Percentiles rank a stretch among this genome's conserved stretches.
These are phyloP conservation scores for Trifolium repens DNA, from an alignment of 306 rosid genomes.

Conservation along the genomic window DNA sequence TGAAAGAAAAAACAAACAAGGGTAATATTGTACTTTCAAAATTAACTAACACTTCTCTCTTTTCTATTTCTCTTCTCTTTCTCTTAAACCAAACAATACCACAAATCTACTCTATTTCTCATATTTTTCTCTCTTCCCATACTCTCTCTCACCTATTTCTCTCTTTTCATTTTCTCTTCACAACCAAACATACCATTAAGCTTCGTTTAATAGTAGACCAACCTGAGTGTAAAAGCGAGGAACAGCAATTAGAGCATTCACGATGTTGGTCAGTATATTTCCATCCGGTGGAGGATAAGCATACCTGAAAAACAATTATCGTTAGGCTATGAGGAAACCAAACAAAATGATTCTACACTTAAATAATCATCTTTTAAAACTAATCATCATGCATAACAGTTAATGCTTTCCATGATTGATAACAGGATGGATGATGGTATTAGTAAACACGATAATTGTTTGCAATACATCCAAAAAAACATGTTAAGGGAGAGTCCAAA, in stretches of 20 bases:
- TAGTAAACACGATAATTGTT: slow-evolving; percentile 10
- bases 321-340: slow-evolving; percentile 38
- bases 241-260: slow-evolving; percentile 91
- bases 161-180: too few relatives aligned
- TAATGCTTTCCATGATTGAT: background rate
- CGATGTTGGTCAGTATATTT: slow-evolving; percentile 88
- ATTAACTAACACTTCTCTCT: too few relatives aligned
- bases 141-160: too few relatives aligned
- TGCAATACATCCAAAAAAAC: background rate
- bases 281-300: slow-evolving; percentile 98
- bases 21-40: too few relatives aligned
- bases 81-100: too few relatives aligned
- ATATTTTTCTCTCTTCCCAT: too few relatives aligned
- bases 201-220: slow-evolving; percentile 36
- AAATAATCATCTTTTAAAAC: slow-evolving; percentile 8
- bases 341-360: slow-evolving; percentile 30
- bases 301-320: slow-evolving; percentile 58
- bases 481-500: too few relatives aligned
- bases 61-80: too few relatives aligned
- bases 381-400: slow-evolving; percentile 10
- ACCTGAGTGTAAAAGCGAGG: slow-evolving; percentile 98
- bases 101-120: too few relatives aligned
- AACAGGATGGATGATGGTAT: background rate
- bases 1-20: too few relatives aligned
- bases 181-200: background rate